Percentiles rank a stretch among this genome's conserved stretches.
Conservation (phyloP, 805 yeast genomes). For the Lipomyces yamadae region DNA sequence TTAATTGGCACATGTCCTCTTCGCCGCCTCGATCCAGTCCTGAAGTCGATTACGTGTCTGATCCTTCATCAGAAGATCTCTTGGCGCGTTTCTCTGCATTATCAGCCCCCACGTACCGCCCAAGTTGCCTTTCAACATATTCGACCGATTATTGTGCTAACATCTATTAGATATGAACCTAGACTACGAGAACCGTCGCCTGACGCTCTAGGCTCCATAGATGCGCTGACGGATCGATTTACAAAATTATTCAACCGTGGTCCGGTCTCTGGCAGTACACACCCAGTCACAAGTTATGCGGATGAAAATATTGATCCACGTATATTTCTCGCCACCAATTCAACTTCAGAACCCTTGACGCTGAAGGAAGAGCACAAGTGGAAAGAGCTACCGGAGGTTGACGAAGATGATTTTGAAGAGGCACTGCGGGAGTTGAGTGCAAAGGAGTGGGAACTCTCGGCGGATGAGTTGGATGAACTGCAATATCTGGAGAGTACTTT, state of each 20-base stretch:
- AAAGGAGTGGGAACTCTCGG: constrained; percentile 30
- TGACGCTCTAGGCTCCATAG: constrained; percentile 30
- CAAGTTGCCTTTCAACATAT: background rate
- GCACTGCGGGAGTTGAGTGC: constrained; percentile 30
- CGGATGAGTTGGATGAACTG: constrained; percentile 31
- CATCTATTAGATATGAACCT: background rate
- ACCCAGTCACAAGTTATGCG: background rate
- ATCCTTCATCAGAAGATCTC: constrained; percentile 7
- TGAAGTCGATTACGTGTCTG: background rate
- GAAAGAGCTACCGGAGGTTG: constrained; percentile 21
- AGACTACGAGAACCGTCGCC: constrained; percentile 24
- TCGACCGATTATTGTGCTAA: background rate
- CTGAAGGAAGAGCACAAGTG: constrained; percentile 12
- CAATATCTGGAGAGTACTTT: constrained; percentile 26
- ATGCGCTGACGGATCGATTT: constrained; percentile 32
- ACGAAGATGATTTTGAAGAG: constrained; percentile 31
- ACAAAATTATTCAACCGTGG: constrained; percentile 23
- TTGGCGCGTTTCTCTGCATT: constrained; percentile 14
- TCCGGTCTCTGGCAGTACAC: constrained; percentile 21
- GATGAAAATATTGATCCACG: constrained; percentile 19
- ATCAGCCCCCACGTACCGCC: constrained; percentile 27
- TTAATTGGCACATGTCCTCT: background rate
- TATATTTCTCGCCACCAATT: background rate
- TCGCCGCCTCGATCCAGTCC: background rate
- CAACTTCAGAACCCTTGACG: background rate